Evolutionary conservation across 805 yeast species (phyloP), one percentile per base, ranked within the genome.

Genomic region (Candida hungchunana): DNA sequence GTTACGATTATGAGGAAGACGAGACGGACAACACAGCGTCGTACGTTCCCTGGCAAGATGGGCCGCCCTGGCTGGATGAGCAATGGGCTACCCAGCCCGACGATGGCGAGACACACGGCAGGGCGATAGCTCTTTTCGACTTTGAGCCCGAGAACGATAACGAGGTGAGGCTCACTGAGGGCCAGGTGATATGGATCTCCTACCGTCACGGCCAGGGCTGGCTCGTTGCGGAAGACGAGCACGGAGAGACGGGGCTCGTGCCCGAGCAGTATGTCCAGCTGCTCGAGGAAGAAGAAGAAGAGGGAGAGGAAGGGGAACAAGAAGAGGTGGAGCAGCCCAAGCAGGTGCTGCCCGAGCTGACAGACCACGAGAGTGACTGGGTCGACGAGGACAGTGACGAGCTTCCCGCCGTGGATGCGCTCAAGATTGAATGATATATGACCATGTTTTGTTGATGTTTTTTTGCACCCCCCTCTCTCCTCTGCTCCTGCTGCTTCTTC

Each of bases 191-290:
- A 3, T 81, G 88, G 75, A 82, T 93, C 20, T 77, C 82, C 40
- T 90, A 89, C 58, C 76, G 94, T 39, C 96, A 90, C 58, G 97
- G 97, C 18, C 97, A 90, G 58, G 99, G 99, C 7, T 93, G 98
- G 99, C 71, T 93, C 4, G 97, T 93, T 34, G 97, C 97, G 1
- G 71, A 71, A 41, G 88, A 87, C 51, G 67, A 54, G 18, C 71
- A 82, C 3, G 87, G 86, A 1, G 82, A 79, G 44, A 84, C 94
- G 10, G 98, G 98, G 2, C 72, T 93, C 34, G 95, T 93, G 6
- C 98, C 98, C 1, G 95, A 89, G 52, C 96, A 85, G 51, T 93
- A 89, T 52, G 96, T 93, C 20, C 82, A 84, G 34, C 55, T 64
- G 4, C 31, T 31, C 11, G 36, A 32, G 14, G 42, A 32, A 4